Conservation (phyloP, 2,329 filamentous ascomycete species). For the Xylariaceae sp. region DNA sequence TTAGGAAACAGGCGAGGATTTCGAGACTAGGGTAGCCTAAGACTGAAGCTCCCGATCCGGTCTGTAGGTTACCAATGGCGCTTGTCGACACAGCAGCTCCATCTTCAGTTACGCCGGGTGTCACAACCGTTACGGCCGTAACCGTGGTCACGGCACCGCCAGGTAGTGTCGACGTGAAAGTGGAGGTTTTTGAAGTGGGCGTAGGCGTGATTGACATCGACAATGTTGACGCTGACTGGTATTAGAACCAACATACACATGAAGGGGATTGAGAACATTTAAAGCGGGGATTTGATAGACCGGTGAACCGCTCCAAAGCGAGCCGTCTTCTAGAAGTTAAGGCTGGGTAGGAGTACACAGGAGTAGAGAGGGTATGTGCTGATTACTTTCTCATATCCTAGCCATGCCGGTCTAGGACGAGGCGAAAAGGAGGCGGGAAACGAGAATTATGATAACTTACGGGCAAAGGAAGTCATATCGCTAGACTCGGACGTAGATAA, state of each 20-base stretch:
- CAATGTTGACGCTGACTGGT: constrained; percentile 17
- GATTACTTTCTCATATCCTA: neutral
- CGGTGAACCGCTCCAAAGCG: too few relatives aligned
- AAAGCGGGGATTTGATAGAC: neutral
- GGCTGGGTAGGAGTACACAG: too few relatives aligned
- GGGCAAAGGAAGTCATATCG: neutral
- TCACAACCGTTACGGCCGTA: constrained; percentile 30
- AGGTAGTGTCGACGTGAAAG: constrained; percentile 29
- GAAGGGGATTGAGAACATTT: neutral
- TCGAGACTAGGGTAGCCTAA: constrained; percentile 18
- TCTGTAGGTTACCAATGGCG: constrained; percentile 27
- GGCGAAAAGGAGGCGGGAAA: too few relatives aligned
- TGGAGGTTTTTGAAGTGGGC: constrained; percentile 26
- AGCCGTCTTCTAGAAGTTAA: too few relatives aligned
- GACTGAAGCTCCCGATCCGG: constrained; percentile 20
- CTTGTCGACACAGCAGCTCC: constrained; percentile 18
- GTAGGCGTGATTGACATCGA: constrained; percentile 21
- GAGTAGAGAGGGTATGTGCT: too few relatives aligned
- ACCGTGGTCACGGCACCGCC: constrained; percentile 32
- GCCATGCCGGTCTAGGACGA: neutral
- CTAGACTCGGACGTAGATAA: constrained; percentile 7
- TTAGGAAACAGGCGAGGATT: constrained; percentile 25
- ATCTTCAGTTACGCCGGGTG: constrained; percentile 22
- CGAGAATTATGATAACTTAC: constrained; percentile 6
- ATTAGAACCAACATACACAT: constrained; percentile 9